phyloP scores from a whole-genome alignment of 345 rosid genomes.

The Erodium maritimum region DNA sequence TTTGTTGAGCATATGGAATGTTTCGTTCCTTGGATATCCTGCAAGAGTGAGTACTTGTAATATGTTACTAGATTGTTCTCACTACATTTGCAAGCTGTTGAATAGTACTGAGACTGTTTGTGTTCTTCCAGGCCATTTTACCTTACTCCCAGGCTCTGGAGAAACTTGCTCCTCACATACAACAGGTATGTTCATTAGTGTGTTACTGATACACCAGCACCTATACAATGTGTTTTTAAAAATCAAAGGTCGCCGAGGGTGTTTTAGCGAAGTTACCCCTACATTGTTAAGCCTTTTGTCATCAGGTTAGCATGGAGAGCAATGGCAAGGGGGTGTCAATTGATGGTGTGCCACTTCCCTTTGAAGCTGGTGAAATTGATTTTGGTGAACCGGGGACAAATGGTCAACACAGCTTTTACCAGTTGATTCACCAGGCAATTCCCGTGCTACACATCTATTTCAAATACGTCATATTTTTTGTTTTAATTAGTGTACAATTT shows the following conservation, averaged over 20 bases:
- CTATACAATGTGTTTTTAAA: no score
- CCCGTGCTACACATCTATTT: not conserved
- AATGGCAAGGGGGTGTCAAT: conserved; percentile 97
- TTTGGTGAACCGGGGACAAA: conserved; percentile 98
- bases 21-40: conserved; percentile 85
- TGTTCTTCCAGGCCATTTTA: conserved; percentile 63
- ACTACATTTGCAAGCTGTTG: not conserved
- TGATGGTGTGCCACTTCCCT: conserved; percentile 75
- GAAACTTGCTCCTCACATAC: conserved; percentile 93
- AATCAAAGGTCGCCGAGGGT: no score
- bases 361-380: conserved; percentile 90
- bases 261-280: no score
- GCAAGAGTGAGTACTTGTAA: conserved; percentile 50
- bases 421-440: conserved; percentile 91
- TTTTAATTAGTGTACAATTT: no score
- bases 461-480: not conserved
- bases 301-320: conserved; percentile 98
- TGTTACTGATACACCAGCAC: no score
- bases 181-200: conserved; percentile 47
- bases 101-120: conserved; percentile 9
- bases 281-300: conserved; percentile 3
- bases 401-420: conserved; percentile 99
- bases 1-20: conserved; percentile 89
- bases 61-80: conserved; percentile 4
- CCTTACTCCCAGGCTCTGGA: conserved; percentile 93